Evolutionary conservation across 2,329 filamentous ascomycete species (phyloP).

Genomic region (Fusarium siculi): DNA sequence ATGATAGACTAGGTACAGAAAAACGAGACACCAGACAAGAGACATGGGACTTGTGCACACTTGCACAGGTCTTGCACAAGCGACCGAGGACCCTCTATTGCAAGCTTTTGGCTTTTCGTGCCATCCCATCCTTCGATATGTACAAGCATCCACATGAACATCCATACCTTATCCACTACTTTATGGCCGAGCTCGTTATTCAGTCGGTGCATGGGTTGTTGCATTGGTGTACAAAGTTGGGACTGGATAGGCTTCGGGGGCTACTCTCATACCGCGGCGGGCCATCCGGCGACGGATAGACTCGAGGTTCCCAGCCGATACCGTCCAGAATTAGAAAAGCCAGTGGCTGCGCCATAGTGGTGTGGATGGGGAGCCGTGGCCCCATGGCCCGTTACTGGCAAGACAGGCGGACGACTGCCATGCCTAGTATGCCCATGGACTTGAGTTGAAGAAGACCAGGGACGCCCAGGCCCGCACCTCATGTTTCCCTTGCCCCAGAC

Average conservation of each 20-base stretch:
- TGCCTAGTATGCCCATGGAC: slow-evolving; percentile 18
- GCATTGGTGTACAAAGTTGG: slow-evolving; percentile 28
- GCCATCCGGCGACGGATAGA: slow-evolving; percentile 43
- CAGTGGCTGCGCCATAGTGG: slow-evolving; percentile 50
- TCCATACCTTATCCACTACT: slow-evolving; percentile 41
- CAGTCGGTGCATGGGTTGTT: slow-evolving; percentile 44
- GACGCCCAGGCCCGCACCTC: slow-evolving; percentile 37
- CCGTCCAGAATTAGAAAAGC: slow-evolving; percentile 51
- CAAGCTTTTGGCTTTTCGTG: slow-evolving; percentile 22
- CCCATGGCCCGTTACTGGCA: slow-evolving; percentile 33
- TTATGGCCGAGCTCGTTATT: slow-evolving; percentile 45
- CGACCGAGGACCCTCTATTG: slow-evolving; percentile 26
- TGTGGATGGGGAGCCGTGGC: slow-evolving; percentile 41
- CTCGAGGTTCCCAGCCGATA: slow-evolving; percentile 30
- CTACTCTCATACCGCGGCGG: slow-evolving; percentile 45
- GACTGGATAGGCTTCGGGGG: slow-evolving; percentile 37
- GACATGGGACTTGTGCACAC: slow-evolving; percentile 35
- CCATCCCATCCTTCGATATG: slow-evolving; percentile 17
- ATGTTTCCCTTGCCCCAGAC: slow-evolving; percentile 48
- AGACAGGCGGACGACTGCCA: slow-evolving; percentile 22
- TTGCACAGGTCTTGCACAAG: slow-evolving; percentile 37
- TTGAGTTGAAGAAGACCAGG: slow-evolving; percentile 30
- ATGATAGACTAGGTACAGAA: slow-evolving; percentile 11
- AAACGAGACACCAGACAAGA: slow-evolving; percentile 16
- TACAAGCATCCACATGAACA: slow-evolving; percentile 25